Conservation (phyloP, 768 basidiomycete genomes). For the Tylopilus plumbeoviolaceoides region DNA sequence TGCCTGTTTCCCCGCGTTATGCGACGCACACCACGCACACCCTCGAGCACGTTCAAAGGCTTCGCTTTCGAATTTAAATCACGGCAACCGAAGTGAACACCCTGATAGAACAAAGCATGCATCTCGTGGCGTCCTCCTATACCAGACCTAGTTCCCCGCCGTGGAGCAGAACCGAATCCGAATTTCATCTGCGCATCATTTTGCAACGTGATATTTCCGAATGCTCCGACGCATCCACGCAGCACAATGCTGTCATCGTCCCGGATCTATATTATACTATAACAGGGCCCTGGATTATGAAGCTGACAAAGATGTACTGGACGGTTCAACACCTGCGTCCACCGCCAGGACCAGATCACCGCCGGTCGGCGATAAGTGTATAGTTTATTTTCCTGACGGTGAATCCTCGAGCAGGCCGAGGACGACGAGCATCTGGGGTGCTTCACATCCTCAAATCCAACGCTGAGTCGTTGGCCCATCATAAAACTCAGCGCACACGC, state of each 20-base stretch:
- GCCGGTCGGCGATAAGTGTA: background rate
- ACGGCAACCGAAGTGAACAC: background rate
- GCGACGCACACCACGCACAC: background rate
- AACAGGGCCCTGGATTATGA: background rate
- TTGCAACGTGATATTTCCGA: background rate
- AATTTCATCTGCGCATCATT: background rate
- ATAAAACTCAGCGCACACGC: background rate
- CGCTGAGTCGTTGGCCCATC: background rate
- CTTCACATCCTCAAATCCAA: too few species aligned
- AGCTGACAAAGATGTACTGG: background rate
- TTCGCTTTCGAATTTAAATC: background rate
- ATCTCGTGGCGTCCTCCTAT: too few species aligned
- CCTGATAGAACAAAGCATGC: too few species aligned
- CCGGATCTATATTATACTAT: background rate
- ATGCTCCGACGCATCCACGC: background rate
- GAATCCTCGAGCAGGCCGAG: background rate
- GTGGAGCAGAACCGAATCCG: background rate
- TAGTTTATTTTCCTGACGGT: background rate
- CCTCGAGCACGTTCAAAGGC: background rate
- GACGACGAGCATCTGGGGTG: too few species aligned
- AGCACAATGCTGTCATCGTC: conserved; percentile 1
- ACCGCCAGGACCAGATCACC: background rate
- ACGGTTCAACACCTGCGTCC: background rate
- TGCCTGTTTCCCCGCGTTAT: background rate
- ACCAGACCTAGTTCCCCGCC: too few species aligned